Base-by-base conservation (phyloP, 2,329 filamentous ascomycete genomes). In the Stagonosporopsis vannaccii region DNA sequence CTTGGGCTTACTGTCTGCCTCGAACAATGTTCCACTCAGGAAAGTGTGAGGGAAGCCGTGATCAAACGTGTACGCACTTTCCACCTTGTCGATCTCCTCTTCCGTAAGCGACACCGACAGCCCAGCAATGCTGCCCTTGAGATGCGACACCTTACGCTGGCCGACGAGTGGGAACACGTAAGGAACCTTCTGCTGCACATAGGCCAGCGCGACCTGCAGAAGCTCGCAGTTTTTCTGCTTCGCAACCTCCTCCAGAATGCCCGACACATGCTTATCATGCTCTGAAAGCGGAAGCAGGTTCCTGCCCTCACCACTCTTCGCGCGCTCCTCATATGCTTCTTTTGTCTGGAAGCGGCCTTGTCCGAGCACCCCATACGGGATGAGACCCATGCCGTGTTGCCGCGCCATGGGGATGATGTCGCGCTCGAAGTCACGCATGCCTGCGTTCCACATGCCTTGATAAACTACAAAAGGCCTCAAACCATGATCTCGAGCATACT, bases 151-250 rank as follows among this genome's bases (percentile, higher is more conserved):
- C 64, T 87, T 91, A 11, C 89, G 82, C 0, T 87, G 87, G 11
- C 90, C 89, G 4, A 91, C 80, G 36, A 92, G 86, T 1, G 90
- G 90, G 68, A 90, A 91, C 12, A 92, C 87, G 65, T 90, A 86
- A 0, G 88, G 84, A 0, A 87, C 79, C 77, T 92, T 91, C 61
- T 86, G 82, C 81, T 90, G 83, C 13, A 92, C 86, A 68, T 92
- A 92, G 2, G 90, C 89, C 22, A 92, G 75, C 8, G 90, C 77
- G n/a, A n/a, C n/a, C 33, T 82, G 82, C 6, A 84, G 85, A 33
- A 89, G 78, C 35, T 81, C 77, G 7, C 79, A 77, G 1, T 82
- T 82, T 62, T 87, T 84, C 56, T 81, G 78, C 7, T 80, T 79
- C 0, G 84, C 86, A 7, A 90, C 81, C 63, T 85, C 80, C 23